Base-by-base conservation (phyloP, 2,329 filamentous ascomycete genomes). In the Penicillium fuscoglaucum region DNA sequence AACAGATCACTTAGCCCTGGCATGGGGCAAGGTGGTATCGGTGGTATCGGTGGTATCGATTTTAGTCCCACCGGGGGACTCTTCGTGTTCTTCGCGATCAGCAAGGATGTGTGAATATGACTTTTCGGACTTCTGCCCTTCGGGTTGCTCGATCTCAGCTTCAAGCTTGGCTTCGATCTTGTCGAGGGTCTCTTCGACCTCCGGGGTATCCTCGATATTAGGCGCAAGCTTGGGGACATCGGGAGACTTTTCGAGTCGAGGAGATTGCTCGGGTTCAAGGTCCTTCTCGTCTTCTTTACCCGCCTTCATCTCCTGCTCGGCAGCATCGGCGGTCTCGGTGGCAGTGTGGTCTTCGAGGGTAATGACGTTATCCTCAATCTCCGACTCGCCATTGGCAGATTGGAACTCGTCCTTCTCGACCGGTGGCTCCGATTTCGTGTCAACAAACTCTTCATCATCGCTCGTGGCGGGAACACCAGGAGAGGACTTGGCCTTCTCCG, bases 371-470 rank as follows among this genome's bases (percentile, higher is more conserved):
- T 61, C 60, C 31, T 63, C 59, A 12, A 37, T 24, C 15, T 68
- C 66, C 15, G 74, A 75, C 26, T 70, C 24, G 24, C 24, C 24
- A 1, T 24, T 24, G 24, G 24, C 24, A 24, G 24, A 24, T 24
- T 24, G 24, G 24, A 24, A 24, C 24, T 24, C 24, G 24, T 24
- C 24, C 24, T 24, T 24, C 24, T 24, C 24, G 24, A 24, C 24
- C 24, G 4, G 24, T 24, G 24, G 24, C 15, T 68, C 66, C 15
- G 74, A 75, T 24, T 70, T 69, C 19, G 55, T 54, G 17, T 57
- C 57, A 9, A 58, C 19, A 19, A 61, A 54, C 12, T 67, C 70
- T 6, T 72, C 65, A 46, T 75, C 71, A 17, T 71, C 65, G 24
- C 67, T 56, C 6, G 64, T 57, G n/a, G 54, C 35, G 15, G 59